Conservation (phyloP, 2,329 filamentous ascomycete genomes). For the Pyrenophora seminiperda region DNA sequence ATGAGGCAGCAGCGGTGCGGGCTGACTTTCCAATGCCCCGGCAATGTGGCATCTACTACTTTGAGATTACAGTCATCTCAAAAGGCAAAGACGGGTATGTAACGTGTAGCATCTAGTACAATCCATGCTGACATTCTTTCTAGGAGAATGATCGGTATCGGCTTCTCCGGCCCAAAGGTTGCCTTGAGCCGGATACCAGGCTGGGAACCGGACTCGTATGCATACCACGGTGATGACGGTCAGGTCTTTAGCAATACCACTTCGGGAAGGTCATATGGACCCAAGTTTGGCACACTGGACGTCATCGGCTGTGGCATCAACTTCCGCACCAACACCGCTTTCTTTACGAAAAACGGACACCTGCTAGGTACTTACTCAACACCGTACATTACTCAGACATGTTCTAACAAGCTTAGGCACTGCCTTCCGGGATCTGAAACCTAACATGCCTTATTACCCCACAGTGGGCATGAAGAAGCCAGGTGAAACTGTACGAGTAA, state of each 20-base stretch:
- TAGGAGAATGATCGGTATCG: slow-evolving; percentile 59
- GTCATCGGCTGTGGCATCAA: slow-evolving; percentile 69
- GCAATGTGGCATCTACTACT: slow-evolving; percentile 95
- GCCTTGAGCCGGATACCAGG: slow-evolving; percentile 66
- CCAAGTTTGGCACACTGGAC: slow-evolving; percentile 63
- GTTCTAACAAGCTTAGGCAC: slow-evolving; percentile 57
- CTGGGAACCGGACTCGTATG: slow-evolving; percentile 70
- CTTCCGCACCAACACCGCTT: slow-evolving; percentile 64
- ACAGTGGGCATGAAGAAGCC: slow-evolving; percentile 70
- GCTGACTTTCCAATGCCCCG: slow-evolving; percentile 85
- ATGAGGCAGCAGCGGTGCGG: slow-evolving; percentile 82
- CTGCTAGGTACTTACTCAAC: slow-evolving; percentile 57
- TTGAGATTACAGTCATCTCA: slow-evolving; percentile 71
- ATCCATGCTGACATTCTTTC: slow-evolving; percentile 25
- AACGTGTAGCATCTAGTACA: slow-evolving; percentile 36
- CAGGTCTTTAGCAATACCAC: slow-evolving; percentile 65
- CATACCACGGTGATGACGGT: slow-evolving; percentile 70
- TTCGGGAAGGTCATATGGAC: slow-evolving; percentile 63
- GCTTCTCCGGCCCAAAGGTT: slow-evolving; percentile 65
- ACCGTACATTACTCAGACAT: slow-evolving; percentile 13
- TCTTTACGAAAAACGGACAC: slow-evolving; percentile 69
- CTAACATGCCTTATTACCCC: slow-evolving; percentile 66
- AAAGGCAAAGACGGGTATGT: slow-evolving; percentile 70
- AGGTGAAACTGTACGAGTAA: slow-evolving; percentile 62
- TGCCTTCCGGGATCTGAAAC: slow-evolving; percentile 70